phyloP scores from a whole-genome alignment of 1,139 yeast species.

The Lodderomyces oxycetoniae region DNA sequence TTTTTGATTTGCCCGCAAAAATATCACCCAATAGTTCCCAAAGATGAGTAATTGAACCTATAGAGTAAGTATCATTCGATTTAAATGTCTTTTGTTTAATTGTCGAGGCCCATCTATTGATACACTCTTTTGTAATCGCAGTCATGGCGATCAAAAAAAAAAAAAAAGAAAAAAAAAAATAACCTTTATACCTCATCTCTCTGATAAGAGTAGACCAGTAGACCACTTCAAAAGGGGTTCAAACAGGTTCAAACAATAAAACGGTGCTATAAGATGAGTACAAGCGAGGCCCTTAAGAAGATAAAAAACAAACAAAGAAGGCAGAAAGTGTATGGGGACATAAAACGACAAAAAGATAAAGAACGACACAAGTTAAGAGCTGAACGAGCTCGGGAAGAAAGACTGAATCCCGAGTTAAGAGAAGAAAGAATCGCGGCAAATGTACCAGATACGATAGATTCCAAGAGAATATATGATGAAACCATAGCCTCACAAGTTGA shows the following conservation, averaged over 20 bases:
- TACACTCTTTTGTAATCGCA: constrained; percentile 9
- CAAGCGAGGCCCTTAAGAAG: constrained; percentile 36
- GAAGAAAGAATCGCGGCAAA: constrained; percentile 76
- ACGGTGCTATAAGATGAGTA: too few species aligned
- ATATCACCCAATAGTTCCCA: not conserved
- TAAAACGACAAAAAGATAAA: constrained; percentile 72
- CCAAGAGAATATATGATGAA: constrained; percentile 86
- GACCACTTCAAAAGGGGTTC: not conserved
- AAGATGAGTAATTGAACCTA: constrained; percentile 15
- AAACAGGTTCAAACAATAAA: too few species aligned
- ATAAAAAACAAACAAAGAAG: constrained; percentile 76
- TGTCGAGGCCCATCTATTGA: constrained; percentile 17
- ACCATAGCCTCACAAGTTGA: constrained; percentile 71
- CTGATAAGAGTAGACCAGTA: not conserved
- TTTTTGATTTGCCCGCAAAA: not conserved
- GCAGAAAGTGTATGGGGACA: constrained; percentile 69
- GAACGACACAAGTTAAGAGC: constrained; percentile 71
- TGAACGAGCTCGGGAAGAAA: constrained; percentile 78
- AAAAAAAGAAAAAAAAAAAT: not conserved
- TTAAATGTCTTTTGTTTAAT: constrained; percentile 17
- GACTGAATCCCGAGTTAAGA: constrained; percentile 72
- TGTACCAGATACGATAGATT: constrained; percentile 84
- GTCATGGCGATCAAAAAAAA: constrained; percentile 7
- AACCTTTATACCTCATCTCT: not conserved
- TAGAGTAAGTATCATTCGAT: constrained; percentile 18